Conservation (phyloP, 2,329 filamentous ascomycete species). For the Claviceps monticola region DNA sequence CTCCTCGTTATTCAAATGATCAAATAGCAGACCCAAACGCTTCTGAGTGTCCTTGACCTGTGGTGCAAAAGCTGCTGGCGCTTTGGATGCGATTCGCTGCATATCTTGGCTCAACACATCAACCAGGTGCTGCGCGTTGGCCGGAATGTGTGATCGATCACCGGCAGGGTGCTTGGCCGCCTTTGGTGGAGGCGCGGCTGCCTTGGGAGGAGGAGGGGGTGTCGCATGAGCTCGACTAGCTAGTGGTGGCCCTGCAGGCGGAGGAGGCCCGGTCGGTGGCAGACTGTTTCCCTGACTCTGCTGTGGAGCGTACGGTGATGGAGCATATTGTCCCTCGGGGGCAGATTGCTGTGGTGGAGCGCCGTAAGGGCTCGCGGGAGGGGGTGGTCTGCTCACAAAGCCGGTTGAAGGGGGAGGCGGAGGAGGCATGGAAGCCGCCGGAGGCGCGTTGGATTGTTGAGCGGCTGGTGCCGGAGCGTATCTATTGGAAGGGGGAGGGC, state of each 20-base stretch:
- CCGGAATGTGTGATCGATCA: slow-evolving; percentile 80
- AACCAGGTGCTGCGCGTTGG: slow-evolving; percentile 60
- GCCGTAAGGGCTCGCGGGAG: slow-evolving; percentile 29
- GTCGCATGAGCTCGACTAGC: slow-evolving; percentile 19
- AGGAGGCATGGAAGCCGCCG: slow-evolving; percentile 23
- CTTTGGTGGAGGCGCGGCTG: slow-evolving; percentile 38
- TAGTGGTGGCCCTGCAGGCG: slow-evolving; percentile 21
- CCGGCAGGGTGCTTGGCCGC: slow-evolving; percentile 60
- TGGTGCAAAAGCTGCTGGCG: slow-evolving; percentile 70
- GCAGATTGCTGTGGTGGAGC: slow-evolving; percentile 33
- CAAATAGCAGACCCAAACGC: slow-evolving; percentile 83
- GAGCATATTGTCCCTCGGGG: slow-evolving; percentile 20
- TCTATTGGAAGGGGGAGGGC: slow-evolving; percentile 55
- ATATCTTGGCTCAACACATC: slow-evolving; percentile 74
- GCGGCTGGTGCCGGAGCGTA: slow-evolving; percentile 57
- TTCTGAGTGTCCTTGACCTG: slow-evolving; percentile 94
- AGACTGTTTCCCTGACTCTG: slow-evolving; percentile 26
- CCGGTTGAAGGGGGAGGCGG: slow-evolving; percentile 21
- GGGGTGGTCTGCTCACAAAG: slow-evolving; percentile 26
- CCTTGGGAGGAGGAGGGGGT: slow-evolving; percentile 33
- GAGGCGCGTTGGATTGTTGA: slow-evolving; percentile 34
- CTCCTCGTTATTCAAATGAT: slow-evolving; percentile 93
- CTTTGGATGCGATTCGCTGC: slow-evolving; percentile 73
- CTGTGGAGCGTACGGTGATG: slow-evolving; percentile 23
- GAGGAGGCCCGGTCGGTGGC: slow-evolving; percentile 27